Percentiles rank a stretch among this genome's conserved stretches.
Conservation (phyloP, 106 monocot genomes). For the Xerophyta viscosa region DNA sequence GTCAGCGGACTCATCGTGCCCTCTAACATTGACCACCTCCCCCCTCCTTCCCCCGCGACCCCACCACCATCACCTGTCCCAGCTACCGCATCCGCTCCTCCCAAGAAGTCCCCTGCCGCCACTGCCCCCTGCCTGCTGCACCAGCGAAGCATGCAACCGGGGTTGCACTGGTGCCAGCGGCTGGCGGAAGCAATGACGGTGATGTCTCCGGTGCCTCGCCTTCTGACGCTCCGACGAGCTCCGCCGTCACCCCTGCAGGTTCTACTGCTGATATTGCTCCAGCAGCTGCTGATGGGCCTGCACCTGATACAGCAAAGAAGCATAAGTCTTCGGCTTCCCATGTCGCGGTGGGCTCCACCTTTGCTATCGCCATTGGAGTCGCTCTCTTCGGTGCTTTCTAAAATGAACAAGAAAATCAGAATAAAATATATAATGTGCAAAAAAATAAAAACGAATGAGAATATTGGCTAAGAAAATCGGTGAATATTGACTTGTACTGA, state of each 20-base stretch:
- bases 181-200: background rate
- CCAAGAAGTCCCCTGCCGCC: background rate
- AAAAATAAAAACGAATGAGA: no score
- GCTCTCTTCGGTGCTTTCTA: no score
- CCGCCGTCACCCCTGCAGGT: no score
- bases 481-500: no score
- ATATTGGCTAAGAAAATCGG: no score
- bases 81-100: background rate
- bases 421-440: no score
- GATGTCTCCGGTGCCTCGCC: background rate
- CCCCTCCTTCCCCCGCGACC: constrained; percentile 1
- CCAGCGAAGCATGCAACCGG: background rate
- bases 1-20: constrained; percentile 13
- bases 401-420: no score
- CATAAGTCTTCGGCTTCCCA: no score
- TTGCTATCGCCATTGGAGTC: no score
- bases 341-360: no score
- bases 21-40: background rate
- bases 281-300: background rate
- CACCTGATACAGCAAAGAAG: background rate
- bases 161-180: background rate
- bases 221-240: background rate
- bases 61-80: background rate
- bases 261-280: no score
- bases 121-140: background rate